Evolutionary conservation across 73 alveolate species (phyloP).

Genomic region (Stentor roeselii): DNA sequence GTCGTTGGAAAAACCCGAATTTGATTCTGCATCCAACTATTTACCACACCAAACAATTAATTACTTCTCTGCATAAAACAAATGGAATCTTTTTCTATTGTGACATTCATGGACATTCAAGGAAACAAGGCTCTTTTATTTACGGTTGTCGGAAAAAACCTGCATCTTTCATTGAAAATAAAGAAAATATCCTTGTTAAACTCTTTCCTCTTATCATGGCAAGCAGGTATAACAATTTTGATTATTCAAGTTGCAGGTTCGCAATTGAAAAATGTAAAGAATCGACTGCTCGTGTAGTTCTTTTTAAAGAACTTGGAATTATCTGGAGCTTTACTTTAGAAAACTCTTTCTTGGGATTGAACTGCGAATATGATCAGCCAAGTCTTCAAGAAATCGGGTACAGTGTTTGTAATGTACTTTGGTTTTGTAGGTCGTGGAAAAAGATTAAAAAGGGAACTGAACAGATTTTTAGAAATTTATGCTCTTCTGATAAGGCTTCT

Average conservation of each 20-base stretch:
- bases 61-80: slow-evolving; percentile 88
- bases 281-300: slow-evolving; percentile 86
- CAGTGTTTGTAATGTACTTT: slow-evolving; percentile 81
- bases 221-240: slow-evolving; percentile 73
- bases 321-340: slow-evolving; percentile 85
- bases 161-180: no score
- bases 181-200: slow-evolving; percentile 80
- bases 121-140: slow-evolving; percentile 54
- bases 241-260: slow-evolving; percentile 83
- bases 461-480: no score
- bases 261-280: slow-evolving; percentile 86
- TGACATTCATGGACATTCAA: slow-evolving; percentile 99
- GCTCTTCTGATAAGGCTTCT: no score
- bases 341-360: slow-evolving; percentile 95
- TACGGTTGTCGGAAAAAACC: slow-evolving; percentile 28
- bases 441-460: no score
- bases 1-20: slow-evolving; percentile 97
- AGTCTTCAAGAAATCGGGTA: slow-evolving; percentile 85
- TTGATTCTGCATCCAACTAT: slow-evolving; percentile 94
- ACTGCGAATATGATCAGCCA: slow-evolving; percentile 84
- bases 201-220: slow-evolving; percentile 82
- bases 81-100: slow-evolving; percentile 94
- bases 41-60: slow-evolving; percentile 86
- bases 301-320: slow-evolving; percentile 83
- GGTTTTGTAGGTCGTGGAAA: no score